Evolutionary conservation across 2,329 filamentous ascomycete species (phyloP), one percentile per base, ranked within the genome.

Genomic region (Magnaporthiopsis poae): DNA sequence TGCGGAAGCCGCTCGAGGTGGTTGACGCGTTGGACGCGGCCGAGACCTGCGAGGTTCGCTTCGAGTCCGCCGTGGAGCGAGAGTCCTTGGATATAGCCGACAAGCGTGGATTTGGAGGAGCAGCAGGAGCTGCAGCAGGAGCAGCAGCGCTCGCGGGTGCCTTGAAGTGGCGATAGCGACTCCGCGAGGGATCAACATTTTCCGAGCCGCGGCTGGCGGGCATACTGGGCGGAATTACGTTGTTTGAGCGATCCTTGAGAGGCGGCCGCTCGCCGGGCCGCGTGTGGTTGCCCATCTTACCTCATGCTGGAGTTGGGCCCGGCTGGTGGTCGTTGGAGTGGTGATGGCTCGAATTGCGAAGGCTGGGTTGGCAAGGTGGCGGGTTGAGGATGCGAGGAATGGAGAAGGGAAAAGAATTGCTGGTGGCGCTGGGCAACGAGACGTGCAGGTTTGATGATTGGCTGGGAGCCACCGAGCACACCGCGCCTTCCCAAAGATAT

Each of bases 31-130:
- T n/a, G 2, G 78, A 79, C 35, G 71, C 71, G 59, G 74, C 75
- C 12, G 77, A 79, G 64, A 77, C 72, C 63, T 77, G 76, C 0
- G 79, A 81, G 56, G 74, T 73, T 36, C 78, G 76, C 27, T 77
- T 77, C 1, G 75, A 73, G 59, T 75, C 72, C 5, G 70, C 65
- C 4, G 69, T 71, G 8, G 70, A 69, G 52, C 71, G 70, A 21
- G 71, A 69, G 29, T 76, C 74, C 61, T 75, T 75, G 1, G 74
- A 73, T 56, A 76, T 71, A 8, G 74, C 72, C 11, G 75, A 75
- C 33, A 77, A 69, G n/a, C 73, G 75, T 60, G 46, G 39, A 18
- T 61, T 65, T 5, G 60, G 36, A 2, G 60, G 64, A 39, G 27
- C 13, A 31, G 46, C n/a, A 35, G 60, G 33, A 60, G 56, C 56